These are phyloP conservation scores for Penicillium sp. DNA, from an alignment of 2,329 filamentous ascomycete species.

Conservation along the genomic window DNA sequence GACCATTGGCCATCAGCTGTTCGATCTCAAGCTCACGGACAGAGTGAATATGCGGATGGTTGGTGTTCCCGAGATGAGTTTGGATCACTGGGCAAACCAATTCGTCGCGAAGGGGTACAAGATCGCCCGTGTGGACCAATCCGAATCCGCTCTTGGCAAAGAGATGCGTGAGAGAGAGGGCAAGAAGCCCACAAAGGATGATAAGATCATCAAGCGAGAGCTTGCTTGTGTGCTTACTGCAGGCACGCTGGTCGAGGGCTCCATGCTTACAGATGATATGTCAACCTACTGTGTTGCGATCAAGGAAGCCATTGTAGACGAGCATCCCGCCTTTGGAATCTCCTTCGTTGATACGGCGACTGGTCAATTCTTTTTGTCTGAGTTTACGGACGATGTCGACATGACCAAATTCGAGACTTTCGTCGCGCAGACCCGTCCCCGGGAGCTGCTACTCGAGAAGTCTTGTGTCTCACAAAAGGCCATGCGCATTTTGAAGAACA, in stretches of 20 bases:
- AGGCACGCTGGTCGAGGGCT: constrained; percentile 88
- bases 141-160: constrained; percentile 91
- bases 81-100: constrained; percentile 97
- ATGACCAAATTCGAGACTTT: constrained; percentile 97
- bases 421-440: constrained; percentile 83
- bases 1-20: constrained; percentile 90
- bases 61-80: constrained; percentile 87
- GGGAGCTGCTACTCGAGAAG: constrained; percentile 87
- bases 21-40: constrained; percentile 96
- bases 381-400: constrained; percentile 87
- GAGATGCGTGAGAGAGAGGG: constrained; percentile 92
- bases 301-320: constrained; percentile 70
- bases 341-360: constrained; percentile 94
- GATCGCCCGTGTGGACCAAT: constrained; percentile 92
- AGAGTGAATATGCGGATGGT: constrained; percentile 99
- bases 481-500: constrained; percentile 90
- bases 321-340: constrained; percentile 79
- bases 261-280: constrained; percentile 98
- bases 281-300: constrained; percentile 94
- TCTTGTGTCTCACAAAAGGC: constrained; percentile 81
- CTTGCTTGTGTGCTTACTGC: constrained; percentile 85
- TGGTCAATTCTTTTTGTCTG: constrained; percentile 87
- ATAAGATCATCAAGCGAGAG: constrained; percentile 91
- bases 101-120: constrained; percentile 98
- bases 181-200: constrained; percentile 60